Evolutionary conservation across 257 asterid genomes (phyloP).

Genomic region (Plantago major): DNA sequence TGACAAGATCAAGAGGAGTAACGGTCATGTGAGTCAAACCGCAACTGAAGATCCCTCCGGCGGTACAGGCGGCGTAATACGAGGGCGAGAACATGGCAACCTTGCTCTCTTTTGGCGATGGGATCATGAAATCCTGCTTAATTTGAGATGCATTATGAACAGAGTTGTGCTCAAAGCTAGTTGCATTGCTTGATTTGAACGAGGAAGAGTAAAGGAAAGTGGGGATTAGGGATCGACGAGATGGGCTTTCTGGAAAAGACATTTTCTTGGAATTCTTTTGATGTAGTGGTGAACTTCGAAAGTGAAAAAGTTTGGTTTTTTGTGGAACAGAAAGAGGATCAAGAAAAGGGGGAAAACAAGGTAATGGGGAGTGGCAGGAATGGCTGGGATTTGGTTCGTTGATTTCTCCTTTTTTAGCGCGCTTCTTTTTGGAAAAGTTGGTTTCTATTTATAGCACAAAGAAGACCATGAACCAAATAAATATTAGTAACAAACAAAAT

Average conservation of each 20-base stretch:
- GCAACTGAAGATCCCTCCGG: constrained; percentile 60
- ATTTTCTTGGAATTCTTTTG: constrained; percentile 13
- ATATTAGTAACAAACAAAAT: too few species aligned
- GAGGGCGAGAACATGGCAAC: constrained; percentile 70
- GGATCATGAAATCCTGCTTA: constrained; percentile 33
- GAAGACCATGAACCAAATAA: too few species aligned
- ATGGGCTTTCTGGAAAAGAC: constrained; percentile 27
- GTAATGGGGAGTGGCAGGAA: too few species aligned
- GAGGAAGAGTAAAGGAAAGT: constrained; percentile 32
- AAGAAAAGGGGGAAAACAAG: not conserved
- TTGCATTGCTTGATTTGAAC: constrained; percentile 1
- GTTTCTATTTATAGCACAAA: not conserved
- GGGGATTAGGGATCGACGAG: constrained; percentile 40
- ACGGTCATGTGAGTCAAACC: constrained; percentile 75
- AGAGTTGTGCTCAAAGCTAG: constrained; percentile 14
- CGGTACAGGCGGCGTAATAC: constrained; percentile 55
- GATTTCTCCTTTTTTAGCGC: not conserved
- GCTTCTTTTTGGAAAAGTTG: not conserved
- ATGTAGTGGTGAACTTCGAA: not conserved
- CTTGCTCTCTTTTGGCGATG: constrained; percentile 56
- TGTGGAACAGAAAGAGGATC: not conserved
- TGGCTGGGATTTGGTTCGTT: not conserved
- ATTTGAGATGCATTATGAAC: constrained; percentile 7
- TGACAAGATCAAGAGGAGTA: constrained; percentile 86
- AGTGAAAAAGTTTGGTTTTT: not conserved